Percentiles rank a stretch among this genome's conserved stretches.
These are phyloP conservation scores for Berberis vulgaris DNA, from an alignment of 164 flowering plant genomes.

Conservation along the genomic window DNA sequence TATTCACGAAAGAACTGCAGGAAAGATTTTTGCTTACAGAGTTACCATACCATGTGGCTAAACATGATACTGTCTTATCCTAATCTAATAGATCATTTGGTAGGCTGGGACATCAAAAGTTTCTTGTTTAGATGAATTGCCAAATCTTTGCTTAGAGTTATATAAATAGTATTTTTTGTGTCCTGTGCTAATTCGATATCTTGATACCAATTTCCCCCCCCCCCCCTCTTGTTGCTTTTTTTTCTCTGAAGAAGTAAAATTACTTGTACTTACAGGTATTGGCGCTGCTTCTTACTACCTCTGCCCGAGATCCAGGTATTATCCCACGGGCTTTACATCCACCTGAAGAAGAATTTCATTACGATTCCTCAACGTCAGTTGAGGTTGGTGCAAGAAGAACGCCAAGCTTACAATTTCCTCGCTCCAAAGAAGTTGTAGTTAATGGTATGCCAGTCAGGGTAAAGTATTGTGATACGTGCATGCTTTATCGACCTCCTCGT, in stretches of 20 bases:
- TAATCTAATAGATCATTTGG: no score
- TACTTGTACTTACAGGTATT: constrained; percentile 33
- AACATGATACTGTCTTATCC: no score
- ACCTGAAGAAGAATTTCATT: constrained; percentile 14
- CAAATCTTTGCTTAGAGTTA: no score
- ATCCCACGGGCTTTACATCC: constrained; percentile 17
- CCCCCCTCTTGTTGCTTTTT: no score
- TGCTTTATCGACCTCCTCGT: constrained; percentile 19
- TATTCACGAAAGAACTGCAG: neutral
- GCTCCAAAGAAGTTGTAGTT: constrained; percentile 15
- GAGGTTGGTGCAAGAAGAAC: constrained; percentile 12
- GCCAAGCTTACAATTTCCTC: constrained; percentile 15
- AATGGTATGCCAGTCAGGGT: constrained; percentile 9
- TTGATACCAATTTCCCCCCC: no score
- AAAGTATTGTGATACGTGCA: constrained; percentile 18
- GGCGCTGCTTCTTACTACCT: constrained; percentile 14
- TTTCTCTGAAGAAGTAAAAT: constrained; percentile 2
- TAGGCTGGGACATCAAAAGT: no score
- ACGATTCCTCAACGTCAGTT: constrained; percentile 14
- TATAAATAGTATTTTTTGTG: no score
- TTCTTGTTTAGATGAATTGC: no score
- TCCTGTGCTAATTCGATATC: no score
- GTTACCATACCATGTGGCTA: no score
- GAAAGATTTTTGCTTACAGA: no score
- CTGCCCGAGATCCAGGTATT: constrained; percentile 14